phyloP scores from a whole-genome alignment of 179 eudicot species.

The Sideroxylon spinosum region DNA sequence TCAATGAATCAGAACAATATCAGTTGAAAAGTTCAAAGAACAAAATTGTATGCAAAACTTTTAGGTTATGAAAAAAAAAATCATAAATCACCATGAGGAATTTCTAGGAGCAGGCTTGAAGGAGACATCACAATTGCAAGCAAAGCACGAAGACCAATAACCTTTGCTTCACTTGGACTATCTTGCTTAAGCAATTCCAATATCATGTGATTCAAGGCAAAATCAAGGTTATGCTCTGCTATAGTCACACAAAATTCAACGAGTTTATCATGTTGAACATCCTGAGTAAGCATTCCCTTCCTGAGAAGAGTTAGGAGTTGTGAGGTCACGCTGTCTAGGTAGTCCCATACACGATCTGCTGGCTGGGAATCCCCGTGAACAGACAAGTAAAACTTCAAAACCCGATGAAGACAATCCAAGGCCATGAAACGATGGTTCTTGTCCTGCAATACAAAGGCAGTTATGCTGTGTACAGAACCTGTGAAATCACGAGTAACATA shows the following conservation, averaged over 20 bases:
- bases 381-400: constrained; percentile 80
- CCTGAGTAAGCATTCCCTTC: constrained; percentile 97
- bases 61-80: constrained; percentile 11
- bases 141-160: constrained; percentile 97
- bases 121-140: constrained; percentile 93
- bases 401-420: constrained; percentile 94
- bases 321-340: constrained; percentile 94
- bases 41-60: neutral
- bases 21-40: neutral
- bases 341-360: constrained; percentile 96
- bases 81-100: constrained; percentile 72
- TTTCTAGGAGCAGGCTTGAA: constrained; percentile 83
- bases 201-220: constrained; percentile 92
- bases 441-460: constrained; percentile 58
- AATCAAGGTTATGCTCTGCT: constrained; percentile 93
- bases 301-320: constrained; percentile 74
- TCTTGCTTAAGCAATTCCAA: constrained; percentile 92
- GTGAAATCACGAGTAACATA: neutral
- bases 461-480: constrained; percentile 15
- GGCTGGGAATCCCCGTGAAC: constrained; percentile 92
- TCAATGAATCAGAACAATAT: constrained; percentile 22
- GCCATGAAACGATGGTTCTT: constrained; percentile 98
- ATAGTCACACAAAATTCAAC: constrained; percentile 96
- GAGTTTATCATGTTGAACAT: constrained; percentile 96
- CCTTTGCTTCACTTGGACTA: constrained; percentile 95